These are phyloP conservation scores for Neurospora sublineolata DNA, from an alignment of 495 filamentous ascomycete species.

Conservation along the genomic window DNA sequence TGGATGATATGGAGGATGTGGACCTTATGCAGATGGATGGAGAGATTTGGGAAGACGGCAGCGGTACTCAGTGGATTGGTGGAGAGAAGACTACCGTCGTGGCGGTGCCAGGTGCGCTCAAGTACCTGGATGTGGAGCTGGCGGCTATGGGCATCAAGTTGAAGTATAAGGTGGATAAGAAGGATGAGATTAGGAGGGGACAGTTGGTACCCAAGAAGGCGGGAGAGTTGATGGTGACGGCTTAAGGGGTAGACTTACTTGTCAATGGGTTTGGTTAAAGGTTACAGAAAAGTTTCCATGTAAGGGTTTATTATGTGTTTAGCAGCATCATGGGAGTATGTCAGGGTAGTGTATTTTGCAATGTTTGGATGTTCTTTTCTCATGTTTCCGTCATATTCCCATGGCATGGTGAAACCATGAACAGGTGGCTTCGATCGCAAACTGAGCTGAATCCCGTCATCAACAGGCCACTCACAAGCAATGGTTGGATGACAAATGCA, in stretches of 20 bases:
- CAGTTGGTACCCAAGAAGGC: constrained; percentile 12
- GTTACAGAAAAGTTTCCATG: not conserved
- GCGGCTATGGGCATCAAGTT: constrained; percentile 50
- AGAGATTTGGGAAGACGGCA: constrained; percentile 84
- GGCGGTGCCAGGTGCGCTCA: constrained; percentile 82
- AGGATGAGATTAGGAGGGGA: constrained; percentile 33
- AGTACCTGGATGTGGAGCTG: constrained; percentile 88
- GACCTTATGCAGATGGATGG: constrained; percentile 50
- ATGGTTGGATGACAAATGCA: not conserved
- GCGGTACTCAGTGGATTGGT: constrained; percentile 67
- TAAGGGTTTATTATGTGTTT: not conserved
- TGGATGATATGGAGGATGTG: constrained; percentile 42
- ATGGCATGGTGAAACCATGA: not conserved
- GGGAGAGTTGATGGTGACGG: constrained; percentile 13
- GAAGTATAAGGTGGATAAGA: constrained; percentile 61
- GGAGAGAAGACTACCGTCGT: constrained; percentile 85
- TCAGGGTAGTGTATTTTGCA: not conserved
- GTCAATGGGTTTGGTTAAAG: not conserved
- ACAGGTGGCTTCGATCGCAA: not conserved
- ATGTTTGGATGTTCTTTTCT: not conserved
- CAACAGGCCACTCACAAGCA: not conserved
- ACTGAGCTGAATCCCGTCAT: not conserved
- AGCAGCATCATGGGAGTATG: not conserved
- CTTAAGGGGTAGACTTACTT: not conserved
- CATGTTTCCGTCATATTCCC: not conserved